phyloP scores from a whole-genome alignment of 257 asterid species.

The Rhazya stricta region DNA sequence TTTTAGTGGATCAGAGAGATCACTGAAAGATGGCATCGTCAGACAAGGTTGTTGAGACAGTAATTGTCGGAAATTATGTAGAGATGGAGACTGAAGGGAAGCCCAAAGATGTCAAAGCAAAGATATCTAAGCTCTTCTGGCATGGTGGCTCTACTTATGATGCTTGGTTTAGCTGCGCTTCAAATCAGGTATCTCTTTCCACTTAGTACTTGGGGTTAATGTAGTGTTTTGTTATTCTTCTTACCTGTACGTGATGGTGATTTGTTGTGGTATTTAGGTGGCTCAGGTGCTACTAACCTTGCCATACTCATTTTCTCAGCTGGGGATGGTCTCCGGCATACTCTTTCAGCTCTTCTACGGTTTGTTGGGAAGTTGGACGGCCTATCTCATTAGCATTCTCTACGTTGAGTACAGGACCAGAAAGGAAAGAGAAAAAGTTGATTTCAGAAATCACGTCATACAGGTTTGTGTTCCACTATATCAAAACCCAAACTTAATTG shows the following conservation, averaged over 20 bases:
- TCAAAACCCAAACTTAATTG: no score
- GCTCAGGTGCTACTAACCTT: constrained; percentile 83
- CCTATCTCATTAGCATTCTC: constrained; percentile 73
- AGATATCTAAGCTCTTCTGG: constrained; percentile 65
- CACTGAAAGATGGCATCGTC: constrained; percentile 34
- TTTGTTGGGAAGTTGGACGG: constrained; percentile 85
- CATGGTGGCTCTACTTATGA: constrained; percentile 94
- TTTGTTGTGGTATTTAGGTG: constrained; percentile 32
- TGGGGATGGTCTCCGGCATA: constrained; percentile 83
- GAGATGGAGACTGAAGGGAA: constrained; percentile 76
- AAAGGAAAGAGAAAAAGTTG: constrained; percentile 79
- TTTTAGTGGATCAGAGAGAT: background rate
- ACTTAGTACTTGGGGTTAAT: no score
- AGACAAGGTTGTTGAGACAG: constrained; percentile 67
- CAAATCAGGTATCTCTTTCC: constrained; percentile 48
- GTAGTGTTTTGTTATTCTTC: no score
- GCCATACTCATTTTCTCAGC: constrained; percentile 88
- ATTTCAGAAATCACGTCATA: constrained; percentile 83
- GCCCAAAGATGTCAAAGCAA: constrained; percentile 38
- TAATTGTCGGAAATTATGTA: constrained; percentile 61
- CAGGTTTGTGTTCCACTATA: constrained; percentile 45
- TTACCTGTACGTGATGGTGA: no score
- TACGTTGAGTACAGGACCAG: constrained; percentile 80
- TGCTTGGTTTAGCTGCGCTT: constrained; percentile 96
- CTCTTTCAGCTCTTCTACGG: constrained; percentile 79